Conservation (phyloP, 2,329 filamentous ascomycete genomes). For the Aureobasidium sp. region DNA sequence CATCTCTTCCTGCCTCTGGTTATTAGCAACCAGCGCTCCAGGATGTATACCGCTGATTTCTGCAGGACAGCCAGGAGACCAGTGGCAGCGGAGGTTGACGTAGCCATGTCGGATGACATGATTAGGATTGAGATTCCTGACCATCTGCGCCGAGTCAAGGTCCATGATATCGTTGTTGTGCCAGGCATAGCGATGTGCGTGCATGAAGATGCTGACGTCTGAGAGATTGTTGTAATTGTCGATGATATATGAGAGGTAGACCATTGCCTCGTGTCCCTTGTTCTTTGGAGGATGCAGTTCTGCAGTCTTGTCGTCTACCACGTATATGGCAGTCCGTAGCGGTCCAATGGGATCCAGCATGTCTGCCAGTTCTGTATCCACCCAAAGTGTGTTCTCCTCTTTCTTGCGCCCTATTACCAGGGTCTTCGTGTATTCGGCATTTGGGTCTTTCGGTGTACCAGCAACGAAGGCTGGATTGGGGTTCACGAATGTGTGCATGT, state of each 20-base stretch:
- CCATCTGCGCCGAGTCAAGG: conserved; percentile 36
- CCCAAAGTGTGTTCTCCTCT: conserved; percentile 46
- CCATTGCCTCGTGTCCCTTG: conserved; percentile 55
- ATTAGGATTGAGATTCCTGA: conserved; percentile 36
- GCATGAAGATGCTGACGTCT: conserved; percentile 53
- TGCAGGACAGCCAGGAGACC: conserved; percentile 47
- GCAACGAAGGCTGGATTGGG: conserved; percentile 18
- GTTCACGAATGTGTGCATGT: conserved; percentile 4
- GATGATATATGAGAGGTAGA: conserved; percentile 54
- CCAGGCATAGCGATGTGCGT: conserved; percentile 51
- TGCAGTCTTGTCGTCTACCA: conserved; percentile 42
- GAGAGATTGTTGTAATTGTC: conserved; percentile 53
- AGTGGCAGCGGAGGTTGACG: conserved; percentile 48
- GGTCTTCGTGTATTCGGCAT: conserved; percentile 44
- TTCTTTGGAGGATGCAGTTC: conserved; percentile 44
- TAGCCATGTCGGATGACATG: conserved; percentile 43
- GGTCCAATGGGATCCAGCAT: conserved; percentile 20
- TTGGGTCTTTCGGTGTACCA: conserved; percentile 33
- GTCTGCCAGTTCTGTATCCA: conserved; percentile 43
- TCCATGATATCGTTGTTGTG: conserved; percentile 47
- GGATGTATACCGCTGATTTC: conserved; percentile 39
- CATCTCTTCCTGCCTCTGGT: conserved; percentile 35
- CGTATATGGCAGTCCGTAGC: conserved; percentile 39
- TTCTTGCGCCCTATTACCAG: conserved; percentile 47
- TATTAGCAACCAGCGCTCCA: conserved; percentile 27